Base-by-base conservation (phyloP, 208 protist species). In the Porcisia hertigi region DNA sequence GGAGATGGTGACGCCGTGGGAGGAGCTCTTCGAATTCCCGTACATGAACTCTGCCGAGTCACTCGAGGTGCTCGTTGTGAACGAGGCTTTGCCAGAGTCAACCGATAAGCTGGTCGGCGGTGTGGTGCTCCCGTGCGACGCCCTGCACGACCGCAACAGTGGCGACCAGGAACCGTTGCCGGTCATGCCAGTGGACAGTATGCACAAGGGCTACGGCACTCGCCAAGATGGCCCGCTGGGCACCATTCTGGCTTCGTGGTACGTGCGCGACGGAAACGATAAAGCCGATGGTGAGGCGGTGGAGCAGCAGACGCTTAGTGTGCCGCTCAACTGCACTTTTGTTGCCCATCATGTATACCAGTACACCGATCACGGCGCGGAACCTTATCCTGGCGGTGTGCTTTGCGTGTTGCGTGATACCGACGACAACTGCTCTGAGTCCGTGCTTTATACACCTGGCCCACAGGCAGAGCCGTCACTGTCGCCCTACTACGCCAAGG, bases 401-500 rank as follows among this genome's bases (percentile, higher is more conserved):
- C 79, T 95, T 16, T 97, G 93, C 58, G 89, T 97, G 43, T 74
- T 97, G 54, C 93, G 93, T 69, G 93, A 97, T 83, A 94, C 87
- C 11, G 91, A 95, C 63, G 93, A 97, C 79, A 94, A 95, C 82
- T 95, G 91, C 86, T 95, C 91, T 45, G 91, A 95, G 72, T 97
- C 93, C 0, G 83, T 90, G 6, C 80, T 95, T 6, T 95, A 93
- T 81, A 74, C 73, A 14, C 79, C 85, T 41, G 86, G 86, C 16
- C 70, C 78, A 16, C 58, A 87, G 34, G 64, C 69, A 16, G 87
- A 90, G 77, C 79, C 89, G n/a, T 94, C 91, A 14, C 82, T 92
- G 36, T 94, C 91, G 25, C 88, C 91, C 4, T 95, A 92, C 82
- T 93, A 94, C 75, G 64, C 75, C 3, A 94, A 93, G 71, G 87